Evolutionary conservation across 768 basidiomycete genomes (phyloP).

Genomic region (Xerocomellus dryophilus): DNA sequence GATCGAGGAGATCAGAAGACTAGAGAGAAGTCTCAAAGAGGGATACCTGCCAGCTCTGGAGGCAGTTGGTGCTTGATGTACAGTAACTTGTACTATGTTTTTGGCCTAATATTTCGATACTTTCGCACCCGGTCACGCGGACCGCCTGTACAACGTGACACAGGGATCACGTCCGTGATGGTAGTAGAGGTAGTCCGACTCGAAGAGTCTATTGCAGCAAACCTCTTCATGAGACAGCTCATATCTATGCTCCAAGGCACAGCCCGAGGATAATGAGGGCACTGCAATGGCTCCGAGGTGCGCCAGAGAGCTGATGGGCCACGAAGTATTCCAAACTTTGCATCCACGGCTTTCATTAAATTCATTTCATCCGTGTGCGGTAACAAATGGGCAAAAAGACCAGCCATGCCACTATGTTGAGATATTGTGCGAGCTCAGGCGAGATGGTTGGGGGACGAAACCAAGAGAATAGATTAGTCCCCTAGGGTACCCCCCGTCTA

Average conservation of each 20-base stretch:
- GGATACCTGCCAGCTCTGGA: constrained; percentile 81
- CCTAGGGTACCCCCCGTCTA: no score
- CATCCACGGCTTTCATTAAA: constrained; percentile 62
- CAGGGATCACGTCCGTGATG: background rate
- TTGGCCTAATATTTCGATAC: constrained; percentile 18
- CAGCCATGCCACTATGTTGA: no score
- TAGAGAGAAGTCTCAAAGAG: constrained; percentile 80
- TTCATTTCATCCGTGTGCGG: no score
- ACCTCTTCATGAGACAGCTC: no score
- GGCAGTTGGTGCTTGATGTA: constrained; percentile 66
- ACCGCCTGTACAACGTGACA: background rate
- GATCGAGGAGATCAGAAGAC: constrained; percentile 80
- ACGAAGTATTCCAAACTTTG: constrained; percentile 63
- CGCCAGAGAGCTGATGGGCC: constrained; percentile 64
- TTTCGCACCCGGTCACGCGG: background rate
- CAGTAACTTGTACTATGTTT: constrained; percentile 36
- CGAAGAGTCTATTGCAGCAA: no score
- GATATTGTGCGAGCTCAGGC: no score
- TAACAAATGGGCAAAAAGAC: no score
- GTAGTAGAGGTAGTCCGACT: no score
- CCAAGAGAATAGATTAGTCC: no score
- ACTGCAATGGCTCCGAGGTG: constrained; percentile 44
- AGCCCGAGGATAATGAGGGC: constrained; percentile 66
- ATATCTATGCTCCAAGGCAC: no score
- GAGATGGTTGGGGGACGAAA: no score